Conservation (phyloP, 1,284 basidiomycete genomes). For the Pascua sp. region DNA sequence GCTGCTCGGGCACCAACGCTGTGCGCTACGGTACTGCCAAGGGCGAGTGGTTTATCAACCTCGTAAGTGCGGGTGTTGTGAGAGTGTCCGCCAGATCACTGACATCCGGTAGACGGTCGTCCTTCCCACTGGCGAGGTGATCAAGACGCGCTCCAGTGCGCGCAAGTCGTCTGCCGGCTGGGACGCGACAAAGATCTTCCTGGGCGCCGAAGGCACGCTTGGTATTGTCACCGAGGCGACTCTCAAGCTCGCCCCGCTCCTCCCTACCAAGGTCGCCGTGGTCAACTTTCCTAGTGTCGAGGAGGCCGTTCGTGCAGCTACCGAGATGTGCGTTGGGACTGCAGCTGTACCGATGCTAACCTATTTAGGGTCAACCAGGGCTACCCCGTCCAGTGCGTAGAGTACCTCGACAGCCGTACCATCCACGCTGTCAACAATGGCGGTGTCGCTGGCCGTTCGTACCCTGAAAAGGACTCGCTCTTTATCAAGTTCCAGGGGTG, state of each 20-base stretch:
- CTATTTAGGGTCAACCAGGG: slow-evolving; percentile 10
- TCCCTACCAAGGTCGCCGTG: slow-evolving; percentile 63
- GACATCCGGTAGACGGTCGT: slow-evolving; percentile 69
- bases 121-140: slow-evolving; percentile 82
- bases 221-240: slow-evolving; percentile 92
- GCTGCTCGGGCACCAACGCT: slow-evolving; percentile 67
- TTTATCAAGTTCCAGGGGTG: slow-evolving; percentile 85
- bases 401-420: slow-evolving; percentile 68
- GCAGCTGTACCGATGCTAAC: slow-evolving; percentile 15
- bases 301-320: slow-evolving; percentile 63
- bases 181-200: slow-evolving; percentile 85
- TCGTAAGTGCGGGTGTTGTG: slow-evolving; percentile 51
- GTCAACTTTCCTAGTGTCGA: slow-evolving; percentile 54
- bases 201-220: slow-evolving; percentile 90
- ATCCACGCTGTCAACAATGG: slow-evolving; percentile 67
- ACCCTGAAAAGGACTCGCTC: slow-evolving; percentile 67
- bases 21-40: slow-evolving; percentile 83
- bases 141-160: slow-evolving; percentile 82
- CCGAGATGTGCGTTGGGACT: slow-evolving; percentile 40
- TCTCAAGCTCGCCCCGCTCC: slow-evolving; percentile 69
- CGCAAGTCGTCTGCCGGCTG: slow-evolving; percentile 87
- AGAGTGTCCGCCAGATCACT: not conserved
- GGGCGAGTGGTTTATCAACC: slow-evolving; percentile 78
- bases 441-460: slow-evolving; percentile 57
- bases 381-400: slow-evolving; percentile 60